Evolutionary conservation across 768 basidiomycete species (phyloP), one percentile per base, ranked within the genome.

Genomic region (Leccinum arenicola): DNA sequence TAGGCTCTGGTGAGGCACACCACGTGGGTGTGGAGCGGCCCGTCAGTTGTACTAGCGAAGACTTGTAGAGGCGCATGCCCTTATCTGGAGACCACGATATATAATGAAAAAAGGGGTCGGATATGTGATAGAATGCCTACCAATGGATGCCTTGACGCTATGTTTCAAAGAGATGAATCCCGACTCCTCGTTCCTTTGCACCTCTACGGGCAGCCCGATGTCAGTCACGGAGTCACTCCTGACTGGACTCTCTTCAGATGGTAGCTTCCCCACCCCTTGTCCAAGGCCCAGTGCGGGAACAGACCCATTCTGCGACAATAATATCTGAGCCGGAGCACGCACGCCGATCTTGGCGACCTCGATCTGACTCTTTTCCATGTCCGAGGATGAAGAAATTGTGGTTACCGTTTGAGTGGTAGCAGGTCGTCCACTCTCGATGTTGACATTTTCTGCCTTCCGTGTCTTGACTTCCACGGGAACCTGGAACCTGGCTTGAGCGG

Each of bases 61-160:
- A 81, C 68, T 89, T 91, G 76, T 82, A 88, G 52, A 89, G 71
- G 49, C 81, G 83, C 59, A 87, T 70, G 0, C 86, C 87, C 73
- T 86, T 88, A 68, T 87, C 89, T 90, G 61, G 43, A 51, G n/a
- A 47, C 2, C 29, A 40, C 8, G 19, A 35, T 58, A 2, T 7
- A 54, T 47, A 2, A 61, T 53, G 57, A 56, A 54, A 11, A 12
- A 25, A 25, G 17, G 52, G 25, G 27, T 17, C 40, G 45, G 21
- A 29, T 29, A 52, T 1, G 33, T 0, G 50, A 25, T 15, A 75
- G 25, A 15, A 21, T 14, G 72, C 79, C 36, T 64, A 89, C 91
- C 89, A 60, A 93, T 85, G 1, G 91, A 93, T 59, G 81, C 78
- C 70, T 82, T 88, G 63, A 93, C 78, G 59, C 83, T 85, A 63